Evolutionary conservation across 805 yeast genomes (phyloP), one percentile per base, ranked within the genome.

Genomic region (Clavispora carvajalis): DNA sequence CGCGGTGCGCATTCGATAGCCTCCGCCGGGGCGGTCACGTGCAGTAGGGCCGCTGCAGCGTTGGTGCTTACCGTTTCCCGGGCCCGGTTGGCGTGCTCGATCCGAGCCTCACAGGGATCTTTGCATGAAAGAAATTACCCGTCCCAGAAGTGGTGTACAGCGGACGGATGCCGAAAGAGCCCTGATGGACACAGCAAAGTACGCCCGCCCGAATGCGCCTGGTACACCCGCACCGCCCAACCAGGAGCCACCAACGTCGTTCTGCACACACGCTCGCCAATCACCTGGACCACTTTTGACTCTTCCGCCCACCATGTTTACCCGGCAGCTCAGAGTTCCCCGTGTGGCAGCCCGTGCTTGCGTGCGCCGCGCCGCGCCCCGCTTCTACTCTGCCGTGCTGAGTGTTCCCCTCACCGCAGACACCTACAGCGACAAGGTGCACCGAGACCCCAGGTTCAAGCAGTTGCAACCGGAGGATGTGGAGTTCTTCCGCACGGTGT

Each of bases 351-450:
- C n/a, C n/a, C n/a, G n/a, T n/a, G n/a, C n/a, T n/a, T n/a, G n/a
- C n/a, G n/a, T n/a, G n/a, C n/a, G n/a, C n/a, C 31, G 31, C 10
- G 19, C 16, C 31, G 31, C 12, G 4, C 16, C n/a, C 29, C 26
- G 31, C 12, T 42, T 37, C 23, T 61, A 58, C 43, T 54, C 66
- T 12, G 53, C 61, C 16, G 25, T 38, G 11, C 59, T 58, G 37
- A 33, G 63, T 0, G 76, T 71, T 17, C 69, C 76, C 37, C 65
- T 86, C 29, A 88, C 96, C 0, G 72, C 82, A 1, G 91, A 85
- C 36, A 67, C 82, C 3, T 88, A 88, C 57, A 76, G 83, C 24
- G 62, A 69, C 22, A 68, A 66, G 43, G 74, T 85, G 17, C 54
- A 71, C 41, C 69, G 89, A 46, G 63, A 77, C 46, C 57, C 68